These are phyloP conservation scores for Penicillium sp. DNA, from an alignment of 2,329 filamentous ascomycete genomes.

Conservation along the genomic window DNA sequence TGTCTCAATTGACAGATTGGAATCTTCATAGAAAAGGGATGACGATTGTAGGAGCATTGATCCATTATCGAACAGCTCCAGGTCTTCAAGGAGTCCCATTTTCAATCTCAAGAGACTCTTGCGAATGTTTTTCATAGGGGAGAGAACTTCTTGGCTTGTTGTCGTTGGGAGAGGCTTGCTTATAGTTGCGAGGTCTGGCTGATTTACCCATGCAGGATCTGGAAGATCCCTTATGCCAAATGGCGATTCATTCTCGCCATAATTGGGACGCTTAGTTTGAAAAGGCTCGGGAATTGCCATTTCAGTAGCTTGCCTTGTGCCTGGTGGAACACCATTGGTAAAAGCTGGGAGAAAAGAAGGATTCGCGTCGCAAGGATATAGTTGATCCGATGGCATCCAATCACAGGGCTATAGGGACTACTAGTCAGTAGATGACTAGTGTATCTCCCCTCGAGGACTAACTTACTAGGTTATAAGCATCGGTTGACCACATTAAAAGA, in stretches of 20 bases:
- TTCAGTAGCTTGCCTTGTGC: neutral
- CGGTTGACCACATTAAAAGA: neutral
- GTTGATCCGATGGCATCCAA: neutral
- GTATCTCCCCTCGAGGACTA: too few species aligned
- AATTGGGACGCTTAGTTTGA: neutral
- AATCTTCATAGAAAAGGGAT: neutral
- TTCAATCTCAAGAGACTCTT: conserved; percentile 15
- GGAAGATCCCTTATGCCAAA: neutral
- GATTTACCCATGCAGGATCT: neutral
- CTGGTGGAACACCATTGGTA: neutral
- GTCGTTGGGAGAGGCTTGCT: neutral
- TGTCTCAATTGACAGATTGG: neutral
- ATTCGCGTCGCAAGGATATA: neutral
- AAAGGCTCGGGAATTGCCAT: neutral
- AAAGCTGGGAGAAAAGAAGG: neutral
- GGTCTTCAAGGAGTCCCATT: conserved; percentile 15
- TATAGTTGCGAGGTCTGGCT: neutral
- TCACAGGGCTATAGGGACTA: neutral
- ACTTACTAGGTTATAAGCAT: neutral
- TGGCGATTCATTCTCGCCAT: neutral
- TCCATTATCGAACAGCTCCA: conserved; percentile 11
- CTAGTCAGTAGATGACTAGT: neutral
- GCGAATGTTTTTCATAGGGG: neutral
- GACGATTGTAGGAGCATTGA: neutral
- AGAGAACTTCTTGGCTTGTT: neutral